Base-by-base conservation (phyloP, 129 eudicot species). In the Escallonia herrerae region DNA sequence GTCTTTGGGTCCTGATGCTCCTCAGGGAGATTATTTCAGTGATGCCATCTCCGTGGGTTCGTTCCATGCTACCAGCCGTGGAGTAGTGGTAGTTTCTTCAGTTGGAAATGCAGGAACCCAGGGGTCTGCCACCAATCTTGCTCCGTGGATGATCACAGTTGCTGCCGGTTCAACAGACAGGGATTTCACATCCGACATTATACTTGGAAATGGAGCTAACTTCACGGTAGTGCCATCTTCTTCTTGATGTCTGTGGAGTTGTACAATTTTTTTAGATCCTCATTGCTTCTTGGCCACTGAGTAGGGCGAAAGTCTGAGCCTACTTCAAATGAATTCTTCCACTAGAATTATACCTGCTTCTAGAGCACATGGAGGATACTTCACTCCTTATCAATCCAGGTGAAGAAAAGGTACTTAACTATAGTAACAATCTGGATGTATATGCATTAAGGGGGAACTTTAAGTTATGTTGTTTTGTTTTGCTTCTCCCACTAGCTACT, bases 311-410 rank as follows among this genome's bases (percentile, higher is more conserved):
- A 85, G 96, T 76, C 84, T 89, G 56, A 83, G 86, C 72, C 55
- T 76, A 62, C 63, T 69, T 56, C 74, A 76, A 70, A 78, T 83
- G 85, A 66, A 72, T 58, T 50, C 82, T 22, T 82, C 90, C 2
- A 63, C 86, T 54, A 74, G 77, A 53, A 83, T 89, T 52, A 85
- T 89, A 59, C 70, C 90, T 56, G 96, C 94, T 68, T 76, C 96
- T 48, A 78, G 76, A 71, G 90, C 96, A 62, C 67, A 76, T 58
- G 87, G 70, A 62, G 96, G 96, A 48, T 83, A 71, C 72, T 89
- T 89, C 70, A 89, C 90, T 79, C 95, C 96, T 56, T 89, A 89
- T 69, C 96, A 89, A 89, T 89, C 96, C 90, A 89, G 91, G 91
- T 86, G 97, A 90, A 86, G 85, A 79, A 78, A 82, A 86, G 91